Percentiles rank a stretch among this genome's conserved stretches.
phyloP scores from a whole-genome alignment of 2,329 filamentous ascomycete species.

The Dactylonectria estremocensis region DNA sequence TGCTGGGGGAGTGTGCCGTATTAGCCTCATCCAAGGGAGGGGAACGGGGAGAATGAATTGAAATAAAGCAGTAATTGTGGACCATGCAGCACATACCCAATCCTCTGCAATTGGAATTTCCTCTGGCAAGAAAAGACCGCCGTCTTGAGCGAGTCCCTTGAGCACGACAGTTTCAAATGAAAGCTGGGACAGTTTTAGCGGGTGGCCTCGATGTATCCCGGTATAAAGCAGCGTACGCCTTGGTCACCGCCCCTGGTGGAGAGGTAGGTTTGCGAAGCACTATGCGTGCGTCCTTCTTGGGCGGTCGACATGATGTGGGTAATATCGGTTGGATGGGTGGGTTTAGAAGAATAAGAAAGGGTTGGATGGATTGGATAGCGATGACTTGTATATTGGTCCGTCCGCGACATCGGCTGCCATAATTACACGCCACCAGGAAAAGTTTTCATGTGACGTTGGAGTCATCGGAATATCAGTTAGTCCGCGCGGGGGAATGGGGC shows the following conservation, averaged over 20 bases:
- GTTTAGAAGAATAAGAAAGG: not conserved
- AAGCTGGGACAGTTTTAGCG: conserved; percentile 65
- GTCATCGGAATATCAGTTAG: not conserved
- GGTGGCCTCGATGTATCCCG: not conserved
- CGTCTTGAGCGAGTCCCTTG: conserved; percentile 86
- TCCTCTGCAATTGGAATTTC: conserved; percentile 20
- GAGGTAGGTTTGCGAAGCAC: conserved; percentile 14
- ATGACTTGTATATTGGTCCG: not conserved
- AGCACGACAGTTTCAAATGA: conserved; percentile 90
- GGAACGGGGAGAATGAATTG: not conserved
- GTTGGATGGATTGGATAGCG: not conserved
- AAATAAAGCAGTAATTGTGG: conserved; percentile 1
- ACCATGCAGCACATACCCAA: conserved; percentile 11
- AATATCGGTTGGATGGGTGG: not conserved
- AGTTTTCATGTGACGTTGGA: not conserved
- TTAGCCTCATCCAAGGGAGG: conserved; percentile 8
- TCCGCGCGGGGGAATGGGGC: not conserved
- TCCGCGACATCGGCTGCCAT: not conserved
- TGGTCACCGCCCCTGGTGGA: conserved; percentile 19
- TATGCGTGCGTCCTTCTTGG: conserved; percentile 7
- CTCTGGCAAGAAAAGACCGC: conserved; percentile 69
- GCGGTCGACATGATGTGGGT: not conserved
- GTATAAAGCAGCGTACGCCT: not conserved
- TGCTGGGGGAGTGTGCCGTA: not conserved
- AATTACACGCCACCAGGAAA: not conserved